Evolutionary conservation across 2,329 filamentous ascomycete species (phyloP).

Genomic region (Zymoseptoria pseudotritici): DNA sequence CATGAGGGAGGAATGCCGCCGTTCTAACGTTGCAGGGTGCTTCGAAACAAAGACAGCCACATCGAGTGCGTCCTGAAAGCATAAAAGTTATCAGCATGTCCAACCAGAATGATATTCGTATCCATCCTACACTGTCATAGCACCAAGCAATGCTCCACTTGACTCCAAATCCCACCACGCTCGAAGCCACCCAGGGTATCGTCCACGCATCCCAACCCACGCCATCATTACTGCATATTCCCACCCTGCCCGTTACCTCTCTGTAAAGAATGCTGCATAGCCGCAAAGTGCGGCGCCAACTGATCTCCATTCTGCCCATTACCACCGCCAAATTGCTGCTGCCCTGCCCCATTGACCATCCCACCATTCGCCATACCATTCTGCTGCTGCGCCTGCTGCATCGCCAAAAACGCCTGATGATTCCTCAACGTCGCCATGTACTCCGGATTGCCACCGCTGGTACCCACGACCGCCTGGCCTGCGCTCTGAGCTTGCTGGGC

Average conservation of each 20-base stretch:
- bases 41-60: too few species aligned
- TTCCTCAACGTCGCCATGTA: slow-evolving; percentile 28
- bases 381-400: slow-evolving; percentile 15
- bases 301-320: background rate
- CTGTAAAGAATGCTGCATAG: background rate
- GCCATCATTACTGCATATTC: background rate
- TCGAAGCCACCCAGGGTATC: background rate
- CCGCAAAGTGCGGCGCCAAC: background rate
- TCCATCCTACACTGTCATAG: background rate
- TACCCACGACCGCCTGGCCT: slow-evolving; percentile 15
- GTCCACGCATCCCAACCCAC: background rate
- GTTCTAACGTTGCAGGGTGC: too few species aligned
- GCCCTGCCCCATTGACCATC: background rate
- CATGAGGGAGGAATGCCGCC: too few species aligned
- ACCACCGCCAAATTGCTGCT: background rate
- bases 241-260: background rate
- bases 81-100: background rate
- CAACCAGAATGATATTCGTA: background rate
- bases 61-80: background rate
- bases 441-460: slow-evolving; percentile 22
- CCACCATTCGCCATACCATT: background rate
- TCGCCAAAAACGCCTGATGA: slow-evolving; percentile 23
- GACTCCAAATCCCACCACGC: background rate
- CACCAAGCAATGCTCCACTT: background rate
- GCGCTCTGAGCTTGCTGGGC: slow-evolving; percentile 15